Percentiles rank a stretch among this genome's conserved stretches.
These are phyloP conservation scores for Pseudocercospora fijiensis DNA, from an alignment of 2,329 filamentous ascomycete genomes.

Conservation along the genomic window DNA sequence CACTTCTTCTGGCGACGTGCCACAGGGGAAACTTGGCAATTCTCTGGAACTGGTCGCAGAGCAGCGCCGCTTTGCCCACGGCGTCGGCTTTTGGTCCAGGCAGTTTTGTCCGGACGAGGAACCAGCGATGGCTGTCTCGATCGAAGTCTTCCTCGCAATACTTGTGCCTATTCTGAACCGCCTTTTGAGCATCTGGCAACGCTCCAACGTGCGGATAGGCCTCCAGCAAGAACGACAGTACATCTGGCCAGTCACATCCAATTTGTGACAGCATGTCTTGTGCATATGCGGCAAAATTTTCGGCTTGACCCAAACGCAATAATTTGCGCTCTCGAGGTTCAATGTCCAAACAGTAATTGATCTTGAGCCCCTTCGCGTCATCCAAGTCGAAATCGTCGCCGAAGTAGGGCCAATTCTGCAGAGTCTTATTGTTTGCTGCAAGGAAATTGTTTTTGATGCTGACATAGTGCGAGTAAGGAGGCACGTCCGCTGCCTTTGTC, in stretches of 20 bases:
- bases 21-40: slow-evolving; percentile 42
- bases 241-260: slow-evolving; percentile 39
- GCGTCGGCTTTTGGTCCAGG: slow-evolving; percentile 25
- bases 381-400: slow-evolving; percentile 39
- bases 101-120: slow-evolving; percentile 35
- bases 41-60: slow-evolving; percentile 41
- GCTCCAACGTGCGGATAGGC: slow-evolving; percentile 25
- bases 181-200: slow-evolving; percentile 22
- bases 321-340: slow-evolving; percentile 35
- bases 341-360: slow-evolving; percentile 35
- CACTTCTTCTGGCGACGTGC: slow-evolving; percentile 42
- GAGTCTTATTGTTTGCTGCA: slow-evolving; percentile 41
- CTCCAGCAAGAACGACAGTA: slow-evolving; percentile 45
- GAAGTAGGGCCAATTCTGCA: slow-evolving; percentile 46
- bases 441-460: slow-evolving; percentile 45
- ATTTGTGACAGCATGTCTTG: slow-evolving; percentile 40
- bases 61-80: slow-evolving; percentile 38
- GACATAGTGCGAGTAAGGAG: slow-evolving; percentile 45
- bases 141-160: slow-evolving; percentile 39
- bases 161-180: slow-evolving; percentile 23
- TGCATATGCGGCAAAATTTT: slow-evolving; percentile 39
- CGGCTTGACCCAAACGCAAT: slow-evolving; percentile 39
- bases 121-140: slow-evolving; percentile 36
- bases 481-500: slow-evolving; percentile 31
- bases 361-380: slow-evolving; percentile 31